A percentile compares a stretch with the other conserved stretches of the same genome.
Conservation (phyloP, 2,329 filamentous ascomycete species). For the Exutisphaerella laricina region DNA sequence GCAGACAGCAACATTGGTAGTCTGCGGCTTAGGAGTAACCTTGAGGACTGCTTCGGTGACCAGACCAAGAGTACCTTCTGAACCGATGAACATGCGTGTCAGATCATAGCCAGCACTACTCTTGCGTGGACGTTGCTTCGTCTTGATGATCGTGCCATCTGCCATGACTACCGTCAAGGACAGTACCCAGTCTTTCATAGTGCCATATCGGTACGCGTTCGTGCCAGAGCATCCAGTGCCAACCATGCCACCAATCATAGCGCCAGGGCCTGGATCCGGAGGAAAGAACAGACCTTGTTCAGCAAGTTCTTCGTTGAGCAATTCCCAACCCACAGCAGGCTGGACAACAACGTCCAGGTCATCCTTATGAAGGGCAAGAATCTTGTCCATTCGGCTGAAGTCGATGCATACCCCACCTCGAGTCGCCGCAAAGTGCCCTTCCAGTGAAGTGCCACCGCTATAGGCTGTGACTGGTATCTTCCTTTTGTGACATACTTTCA, state of each 20-base stretch:
- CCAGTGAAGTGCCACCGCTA: constrained; percentile 80
- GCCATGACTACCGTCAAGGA: constrained; percentile 82
- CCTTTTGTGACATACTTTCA: constrained; percentile 79
- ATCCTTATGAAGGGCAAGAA: constrained; percentile 69
- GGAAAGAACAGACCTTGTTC: constrained; percentile 78
- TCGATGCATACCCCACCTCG: constrained; percentile 79
- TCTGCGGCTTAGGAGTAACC: constrained; percentile 72
- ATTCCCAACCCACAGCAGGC: constrained; percentile 76
- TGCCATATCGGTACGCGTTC: constrained; percentile 87
- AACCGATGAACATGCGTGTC: constrained; percentile 82
- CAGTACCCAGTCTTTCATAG: constrained; percentile 91
- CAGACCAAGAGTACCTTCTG: constrained; percentile 83
- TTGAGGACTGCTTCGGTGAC: constrained; percentile 89
- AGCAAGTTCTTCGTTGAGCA: constrained; percentile 71
- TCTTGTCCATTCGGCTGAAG: constrained; percentile 77
- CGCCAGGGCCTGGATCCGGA: constrained; percentile 83
- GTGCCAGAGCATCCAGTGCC: constrained; percentile 74
- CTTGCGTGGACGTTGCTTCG: constrained; percentile 79
- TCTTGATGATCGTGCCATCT: constrained; percentile 86
- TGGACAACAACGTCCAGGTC: constrained; percentile 54
- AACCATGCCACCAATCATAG: constrained; percentile 87
- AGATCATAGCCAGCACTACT: constrained; percentile 89
- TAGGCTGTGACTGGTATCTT: constrained; percentile 81
- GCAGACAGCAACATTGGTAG: constrained; percentile 71
- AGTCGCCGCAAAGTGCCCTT: constrained; percentile 83